Evolutionary conservation across 176 grass and related monocot species (phyloP).

Genomic region (Otatea glauca): DNA sequence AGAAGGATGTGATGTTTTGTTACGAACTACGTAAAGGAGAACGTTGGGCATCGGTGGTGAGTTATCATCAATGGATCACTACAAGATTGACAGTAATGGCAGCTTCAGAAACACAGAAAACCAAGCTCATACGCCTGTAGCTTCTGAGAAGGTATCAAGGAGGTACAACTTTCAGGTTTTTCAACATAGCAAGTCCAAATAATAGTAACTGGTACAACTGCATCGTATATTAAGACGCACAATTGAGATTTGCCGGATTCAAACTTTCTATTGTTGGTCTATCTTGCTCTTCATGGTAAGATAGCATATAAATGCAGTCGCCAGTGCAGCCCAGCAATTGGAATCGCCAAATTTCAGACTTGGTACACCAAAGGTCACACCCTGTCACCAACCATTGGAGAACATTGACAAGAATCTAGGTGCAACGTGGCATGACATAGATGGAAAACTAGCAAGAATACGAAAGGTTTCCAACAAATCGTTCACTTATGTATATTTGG

Average conservation of each 20-base stretch:
- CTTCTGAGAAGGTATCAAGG: conserved; percentile 6
- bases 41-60: background rate
- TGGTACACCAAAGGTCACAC: background rate
- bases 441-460: background rate
- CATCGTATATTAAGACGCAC: background rate
- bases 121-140: conserved; percentile 2
- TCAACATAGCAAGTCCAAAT: conserved; percentile 5
- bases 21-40: background rate
- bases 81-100: conserved; percentile 9
- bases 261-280: background rate
- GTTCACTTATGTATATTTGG: background rate
- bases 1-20: background rate
- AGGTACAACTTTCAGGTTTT: background rate
- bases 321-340: background rate
- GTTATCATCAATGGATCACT: background rate
- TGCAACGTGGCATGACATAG: background rate
- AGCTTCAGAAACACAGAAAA: background rate
- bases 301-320: background rate
- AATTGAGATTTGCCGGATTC: background rate
- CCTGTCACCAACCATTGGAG: background rate
- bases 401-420: background rate
- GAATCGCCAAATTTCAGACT: conserved; percentile 7
- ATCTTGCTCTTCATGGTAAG: background rate
- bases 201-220: background rate
- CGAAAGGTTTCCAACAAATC: background rate